These are phyloP conservation scores for Solanum virginianum DNA, from an alignment of 257 asterid species.

Conservation along the genomic window DNA sequence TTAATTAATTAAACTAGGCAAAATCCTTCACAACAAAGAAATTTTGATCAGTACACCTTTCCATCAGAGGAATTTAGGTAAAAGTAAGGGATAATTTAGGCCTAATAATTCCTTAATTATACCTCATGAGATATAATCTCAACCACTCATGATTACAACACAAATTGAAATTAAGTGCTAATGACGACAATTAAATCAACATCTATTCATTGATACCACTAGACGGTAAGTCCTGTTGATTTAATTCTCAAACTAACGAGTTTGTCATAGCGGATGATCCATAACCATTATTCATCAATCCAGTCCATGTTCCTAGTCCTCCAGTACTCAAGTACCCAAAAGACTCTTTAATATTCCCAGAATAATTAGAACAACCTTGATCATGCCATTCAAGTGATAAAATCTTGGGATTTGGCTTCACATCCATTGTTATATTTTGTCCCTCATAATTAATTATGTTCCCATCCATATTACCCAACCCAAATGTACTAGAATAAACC, in stretches of 20 bases:
- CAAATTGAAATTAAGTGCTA: background rate
- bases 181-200: background rate
- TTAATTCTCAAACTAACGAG: conserved; percentile 14
- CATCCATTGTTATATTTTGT: background rate
- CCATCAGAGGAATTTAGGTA: background rate
- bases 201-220: background rate
- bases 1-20: conserved; percentile 1
- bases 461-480: conserved; percentile 8
- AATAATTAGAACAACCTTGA: conserved; percentile 29
- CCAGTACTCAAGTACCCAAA: conserved; percentile 41
- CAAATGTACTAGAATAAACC: conserved; percentile 25
- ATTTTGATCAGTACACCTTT: background rate
- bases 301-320: conserved; percentile 63
- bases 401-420: conserved; percentile 56
- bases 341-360: conserved; percentile 29
- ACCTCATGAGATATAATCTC: background rate
- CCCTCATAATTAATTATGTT: background rate
- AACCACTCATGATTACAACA: background rate
- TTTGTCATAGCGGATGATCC: conserved; percentile 46
- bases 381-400: conserved; percentile 78
- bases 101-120: background rate
- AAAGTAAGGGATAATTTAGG: background rate
- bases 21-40: background rate
- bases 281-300: conserved; percentile 61
- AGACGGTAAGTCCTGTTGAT: background rate